Conservation (phyloP, 1,139 yeast genomes). For the Hemisphaericaspora xylanilytica region DNA sequence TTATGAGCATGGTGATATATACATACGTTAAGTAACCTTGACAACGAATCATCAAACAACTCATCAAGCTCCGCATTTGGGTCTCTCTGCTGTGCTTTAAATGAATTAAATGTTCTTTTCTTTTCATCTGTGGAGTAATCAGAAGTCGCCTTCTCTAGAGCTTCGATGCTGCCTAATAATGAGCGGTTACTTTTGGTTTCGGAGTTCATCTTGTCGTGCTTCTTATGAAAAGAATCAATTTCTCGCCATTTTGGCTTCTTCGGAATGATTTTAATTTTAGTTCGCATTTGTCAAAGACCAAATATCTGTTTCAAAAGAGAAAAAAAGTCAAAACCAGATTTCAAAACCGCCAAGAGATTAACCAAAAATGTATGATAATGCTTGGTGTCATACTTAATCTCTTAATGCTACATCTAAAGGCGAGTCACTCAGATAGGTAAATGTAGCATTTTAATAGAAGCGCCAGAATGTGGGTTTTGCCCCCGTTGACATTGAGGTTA, state of each 20-base stretch:
- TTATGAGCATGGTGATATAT: background rate
- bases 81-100: background rate
- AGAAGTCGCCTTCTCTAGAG: conserved; percentile 6
- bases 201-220: conserved; percentile 6
- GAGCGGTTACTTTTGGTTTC: conserved; percentile 6
- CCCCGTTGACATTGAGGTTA: too few species aligned
- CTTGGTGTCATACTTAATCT: too few species aligned
- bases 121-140: conserved; percentile 3
- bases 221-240: background rate
- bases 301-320: background rate
- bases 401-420: too few species aligned
- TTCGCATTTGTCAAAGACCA: too few species aligned
- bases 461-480: too few species aligned
- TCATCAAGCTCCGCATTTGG: conserved; percentile 1
- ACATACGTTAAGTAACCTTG: conserved; percentile 13
- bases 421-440: too few species aligned
- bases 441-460: too few species aligned
- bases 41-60: conserved; percentile 4
- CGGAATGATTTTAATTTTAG: background rate
- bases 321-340: too few species aligned
- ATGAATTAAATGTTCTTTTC: background rate
- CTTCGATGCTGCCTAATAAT: conserved; percentile 3
- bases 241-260: background rate
- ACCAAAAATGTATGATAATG: too few species aligned
- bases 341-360: too few species aligned